Conservation (phyloP, 2,329 filamentous ascomycete genomes). For the Hypoxylon rubiginosum region DNA sequence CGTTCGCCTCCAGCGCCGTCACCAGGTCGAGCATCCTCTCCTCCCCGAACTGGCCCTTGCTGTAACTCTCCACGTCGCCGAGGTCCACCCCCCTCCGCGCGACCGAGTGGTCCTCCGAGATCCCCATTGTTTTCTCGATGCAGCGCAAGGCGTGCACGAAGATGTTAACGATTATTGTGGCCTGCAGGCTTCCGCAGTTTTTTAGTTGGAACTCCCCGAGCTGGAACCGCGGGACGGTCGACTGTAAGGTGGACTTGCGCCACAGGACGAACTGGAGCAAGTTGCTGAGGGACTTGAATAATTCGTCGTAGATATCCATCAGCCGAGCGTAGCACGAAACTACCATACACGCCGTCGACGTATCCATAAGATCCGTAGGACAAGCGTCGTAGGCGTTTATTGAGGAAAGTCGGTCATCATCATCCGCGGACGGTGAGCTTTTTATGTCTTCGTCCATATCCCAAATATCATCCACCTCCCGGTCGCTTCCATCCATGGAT, state of each 20-base stretch:
- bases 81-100: neutral
- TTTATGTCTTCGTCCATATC: neutral
- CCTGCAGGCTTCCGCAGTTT: neutral
- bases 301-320: constrained; percentile 2
- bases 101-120: neutral
- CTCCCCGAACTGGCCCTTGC: neutral
- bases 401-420: neutral
- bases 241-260: neutral
- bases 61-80: neutral
- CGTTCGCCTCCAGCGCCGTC: neutral
- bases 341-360: neutral
- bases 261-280: neutral
- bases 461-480: neutral
- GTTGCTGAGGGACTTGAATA: constrained; percentile 2
- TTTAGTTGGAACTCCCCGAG: neutral
- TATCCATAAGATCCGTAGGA: neutral
- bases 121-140: neutral
- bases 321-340: neutral
- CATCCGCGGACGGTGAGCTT: neutral
- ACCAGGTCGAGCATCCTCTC: neutral
- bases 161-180: constrained; percentile 1
- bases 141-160: constrained; percentile 1
- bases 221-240: neutral
- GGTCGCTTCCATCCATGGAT: neutral
- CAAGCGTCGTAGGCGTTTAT: neutral